A percentile compares a stretch with the other conserved stretches of the same genome.
phyloP scores from a whole-genome alignment of 257 asterid genomes.

The Ophiorrhiza pumila region DNA sequence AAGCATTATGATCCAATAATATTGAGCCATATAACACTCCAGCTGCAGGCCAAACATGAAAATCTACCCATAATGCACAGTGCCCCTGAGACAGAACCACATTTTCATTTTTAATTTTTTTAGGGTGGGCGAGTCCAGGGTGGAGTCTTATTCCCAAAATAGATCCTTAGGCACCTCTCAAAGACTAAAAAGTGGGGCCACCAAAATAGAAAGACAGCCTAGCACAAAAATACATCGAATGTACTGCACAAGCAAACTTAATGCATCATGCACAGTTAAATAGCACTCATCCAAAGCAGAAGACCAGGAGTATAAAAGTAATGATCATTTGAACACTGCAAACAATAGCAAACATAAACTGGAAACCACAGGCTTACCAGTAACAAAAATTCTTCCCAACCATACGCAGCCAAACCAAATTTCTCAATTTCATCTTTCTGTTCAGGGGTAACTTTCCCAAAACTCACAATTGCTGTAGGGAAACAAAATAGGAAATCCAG shows the following conservation, averaged over 20 bases:
- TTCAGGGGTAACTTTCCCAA: conserved; percentile 62
- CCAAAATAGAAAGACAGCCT: not conserved
- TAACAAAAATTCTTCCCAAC: conserved; percentile 80
- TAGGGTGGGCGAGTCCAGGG: no score
- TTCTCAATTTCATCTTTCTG: conserved; percentile 71
- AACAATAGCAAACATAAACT: not conserved
- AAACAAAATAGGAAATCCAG: conserved; percentile 15
- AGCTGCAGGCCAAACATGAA: not conserved
- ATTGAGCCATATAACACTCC: not conserved
- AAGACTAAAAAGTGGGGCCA: not conserved
- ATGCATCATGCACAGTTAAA: not conserved
- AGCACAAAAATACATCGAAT: not conserved
- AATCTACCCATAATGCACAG: not conserved
- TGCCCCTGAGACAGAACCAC: no score
- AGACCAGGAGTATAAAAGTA: not conserved
- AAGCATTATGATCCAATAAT: not conserved
- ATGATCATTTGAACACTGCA: not conserved
- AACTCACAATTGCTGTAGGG: conserved; percentile 74
- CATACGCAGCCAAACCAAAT: conserved; percentile 51
- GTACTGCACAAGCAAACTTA: not conserved
- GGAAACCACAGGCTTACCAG: conserved; percentile 47
- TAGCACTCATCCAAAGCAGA: not conserved
- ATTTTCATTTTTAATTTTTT: no score
- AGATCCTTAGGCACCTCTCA: not conserved
- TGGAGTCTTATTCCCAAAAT: not conserved